Evolutionary conservation across 495 filamentous ascomycete species (phyloP), one percentile per base, ranked within the genome.

Genomic region (Talaromyces nanjingensis): DNA sequence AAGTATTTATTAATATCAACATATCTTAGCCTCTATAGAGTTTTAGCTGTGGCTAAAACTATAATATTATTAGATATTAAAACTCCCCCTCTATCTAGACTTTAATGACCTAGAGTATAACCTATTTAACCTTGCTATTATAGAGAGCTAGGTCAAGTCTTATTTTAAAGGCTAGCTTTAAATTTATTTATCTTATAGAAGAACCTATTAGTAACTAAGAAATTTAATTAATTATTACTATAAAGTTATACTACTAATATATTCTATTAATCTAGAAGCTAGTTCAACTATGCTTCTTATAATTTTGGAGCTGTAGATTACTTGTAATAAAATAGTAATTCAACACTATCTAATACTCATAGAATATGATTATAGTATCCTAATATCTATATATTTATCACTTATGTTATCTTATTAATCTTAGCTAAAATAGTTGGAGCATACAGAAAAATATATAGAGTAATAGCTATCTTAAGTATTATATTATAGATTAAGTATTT

Each of bases 261-360:
- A 86, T 65, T 18, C 18, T 1, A 65, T 63, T 0, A 77, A 77
- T 49, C 81, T 84, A 5, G 81, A 83, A 64, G 68, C 67, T 1
- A 67, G 79, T 14, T 89, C 87, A 3, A 55, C 79, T 0, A 84
- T 88, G 82, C 59, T 83, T 4, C 73, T 90, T 25, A 82, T 75
- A 0, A 71, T 81, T 7, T 67, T 88, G 67, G 84, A 89, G 33
- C 66, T 89, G 0, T 90, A 86, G 86, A 64, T 86, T 33, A 79
- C 82, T 27, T 66, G 76, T 39, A 87, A 90, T 65, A 81, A 74
- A 49, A 1, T 24, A 7, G 55, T 24, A 58, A 31, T 58, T 53
- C n/a, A 22, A 0, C 9, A 12, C 37, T 6, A 42, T 42, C 37
- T 6, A 4, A 12, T 42, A 6, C 37, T 42, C 37, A 1, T 1